Percentiles rank a stretch among this genome's conserved stretches.
phyloP scores from a whole-genome alignment of 371 early-diverging fungal genomes.

The Mucor saturninus region DNA sequence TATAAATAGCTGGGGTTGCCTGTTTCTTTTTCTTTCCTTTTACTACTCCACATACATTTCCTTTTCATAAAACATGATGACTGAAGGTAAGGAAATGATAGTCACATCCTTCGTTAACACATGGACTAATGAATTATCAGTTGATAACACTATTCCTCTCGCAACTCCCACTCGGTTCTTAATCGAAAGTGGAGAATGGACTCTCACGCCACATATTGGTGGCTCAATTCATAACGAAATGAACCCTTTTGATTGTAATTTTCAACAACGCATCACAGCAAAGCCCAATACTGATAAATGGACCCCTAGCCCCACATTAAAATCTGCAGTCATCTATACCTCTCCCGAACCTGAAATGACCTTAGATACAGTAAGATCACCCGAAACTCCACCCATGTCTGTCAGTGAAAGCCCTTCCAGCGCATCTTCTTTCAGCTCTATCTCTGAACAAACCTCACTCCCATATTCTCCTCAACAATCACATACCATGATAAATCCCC shows the following conservation, averaged over 20 bases:
- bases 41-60: not conserved
- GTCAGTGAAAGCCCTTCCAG: slow-evolving; percentile 28
- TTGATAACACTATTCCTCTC: slow-evolving; percentile 20
- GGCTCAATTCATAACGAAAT: slow-evolving; percentile 27
- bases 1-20: slow-evolving; percentile 1
- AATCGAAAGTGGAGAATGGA: slow-evolving; percentile 41
- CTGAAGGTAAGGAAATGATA: slow-evolving; percentile 14
- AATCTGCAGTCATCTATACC: not conserved
- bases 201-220: slow-evolving; percentile 28
- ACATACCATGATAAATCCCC: not conserved
- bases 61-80: slow-evolving; percentile 12
- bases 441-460: not conserved
- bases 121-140: not conserved
- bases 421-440: slow-evolving; percentile 11
- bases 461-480: not conserved
- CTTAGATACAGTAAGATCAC: not conserved
- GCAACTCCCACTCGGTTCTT: slow-evolving; percentile 43
- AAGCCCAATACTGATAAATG: not conserved
- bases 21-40: not conserved
- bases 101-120: not conserved
- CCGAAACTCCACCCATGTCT: slow-evolving; percentile 31
- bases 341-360: slow-evolving; percentile 10
- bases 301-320: not conserved
- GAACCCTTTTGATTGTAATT: slow-evolving; percentile 40
- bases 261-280: slow-evolving; percentile 12